Conservation (phyloP, 495 filamentous ascomycete genomes). For the Acidomyces sp. region DNA sequence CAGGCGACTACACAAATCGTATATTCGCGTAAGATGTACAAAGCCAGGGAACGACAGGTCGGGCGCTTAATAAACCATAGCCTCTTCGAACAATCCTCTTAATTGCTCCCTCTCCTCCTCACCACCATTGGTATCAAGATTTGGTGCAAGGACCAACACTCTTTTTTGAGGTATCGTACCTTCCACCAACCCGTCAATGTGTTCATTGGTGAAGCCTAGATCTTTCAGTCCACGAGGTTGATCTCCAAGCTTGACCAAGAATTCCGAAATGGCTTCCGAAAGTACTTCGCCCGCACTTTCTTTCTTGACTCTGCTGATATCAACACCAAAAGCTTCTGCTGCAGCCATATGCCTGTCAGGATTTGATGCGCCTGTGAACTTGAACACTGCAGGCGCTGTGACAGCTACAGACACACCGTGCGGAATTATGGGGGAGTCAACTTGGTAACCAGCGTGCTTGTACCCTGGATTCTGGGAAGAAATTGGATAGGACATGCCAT, state of each 20-base stretch:
- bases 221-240: constrained; percentile 78
- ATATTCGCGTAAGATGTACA: too few species aligned
- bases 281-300: constrained; percentile 82
- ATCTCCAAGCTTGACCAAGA: constrained; percentile 70
- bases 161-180: constrained; percentile 84
- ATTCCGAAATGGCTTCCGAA: constrained; percentile 63
- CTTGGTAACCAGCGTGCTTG: constrained; percentile 69
- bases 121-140: constrained; percentile 48
- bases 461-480: constrained; percentile 87
- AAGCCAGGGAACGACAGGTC: too few species aligned
- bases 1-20: too few species aligned
- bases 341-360: constrained; percentile 82
- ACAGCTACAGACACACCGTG: constrained; percentile 94
- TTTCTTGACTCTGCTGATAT: constrained; percentile 68
- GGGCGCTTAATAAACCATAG: constrained; percentile 47
- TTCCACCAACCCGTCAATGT: constrained; percentile 75
- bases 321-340: constrained; percentile 82
- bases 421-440: constrained; percentile 67
- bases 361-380: constrained; percentile 79
- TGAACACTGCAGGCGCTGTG: constrained; percentile 86
- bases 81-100: constrained; percentile 49
- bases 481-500: constrained; percentile 95
- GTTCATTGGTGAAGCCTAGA: constrained; percentile 58
- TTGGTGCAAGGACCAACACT: constrained; percentile 85
- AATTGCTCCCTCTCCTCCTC: constrained; percentile 57